A percentile compares a stretch with the other conserved stretches of the same genome.
phyloP scores from a whole-genome alignment of 192 early-diverging fungal genomes.

The Pilobolus umbonatus region DNA sequence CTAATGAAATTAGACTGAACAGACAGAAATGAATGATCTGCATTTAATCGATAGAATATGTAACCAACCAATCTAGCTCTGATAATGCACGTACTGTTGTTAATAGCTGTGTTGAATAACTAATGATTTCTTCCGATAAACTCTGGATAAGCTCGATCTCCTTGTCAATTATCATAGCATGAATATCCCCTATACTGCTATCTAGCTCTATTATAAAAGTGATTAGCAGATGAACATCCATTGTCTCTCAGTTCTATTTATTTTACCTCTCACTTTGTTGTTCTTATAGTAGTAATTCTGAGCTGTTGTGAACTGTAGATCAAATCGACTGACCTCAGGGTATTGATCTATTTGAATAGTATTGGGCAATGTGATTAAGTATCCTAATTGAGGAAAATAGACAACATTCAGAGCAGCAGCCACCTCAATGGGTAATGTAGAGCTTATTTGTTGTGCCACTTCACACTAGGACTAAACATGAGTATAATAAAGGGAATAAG shows the following conservation, averaged over 20 bases:
- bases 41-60: background rate
- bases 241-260: too few relatives aligned
- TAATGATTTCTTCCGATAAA: slow-evolving; percentile 56
- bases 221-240: too few relatives aligned
- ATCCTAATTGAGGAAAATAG: slow-evolving; percentile 81
- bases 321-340: background rate
- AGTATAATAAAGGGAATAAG: background rate
- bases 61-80: slow-evolving; percentile 68
- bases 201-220: slow-evolving; percentile 59
- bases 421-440: slow-evolving; percentile 47
- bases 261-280: slow-evolving; percentile 41
- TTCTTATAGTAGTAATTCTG: slow-evolving; percentile 72
- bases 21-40: background rate
- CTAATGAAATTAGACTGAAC: slow-evolving; percentile 57
- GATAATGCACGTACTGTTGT: slow-evolving; percentile 38
- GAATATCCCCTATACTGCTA: slow-evolving; percentile 76
- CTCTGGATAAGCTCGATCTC: slow-evolving; percentile 80
- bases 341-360: background rate
- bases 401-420: slow-evolving; percentile 59
- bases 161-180: slow-evolving; percentile 76
- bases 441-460: slow-evolving; percentile 55
- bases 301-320: slow-evolving; percentile 59
- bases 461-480: slow-evolving; percentile 30
- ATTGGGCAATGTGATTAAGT: slow-evolving; percentile 63
- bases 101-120: slow-evolving; percentile 36